Evolutionary conservation across 345 rosid genomes (phyloP).

Genomic region (Sisymbrium irio): DNA sequence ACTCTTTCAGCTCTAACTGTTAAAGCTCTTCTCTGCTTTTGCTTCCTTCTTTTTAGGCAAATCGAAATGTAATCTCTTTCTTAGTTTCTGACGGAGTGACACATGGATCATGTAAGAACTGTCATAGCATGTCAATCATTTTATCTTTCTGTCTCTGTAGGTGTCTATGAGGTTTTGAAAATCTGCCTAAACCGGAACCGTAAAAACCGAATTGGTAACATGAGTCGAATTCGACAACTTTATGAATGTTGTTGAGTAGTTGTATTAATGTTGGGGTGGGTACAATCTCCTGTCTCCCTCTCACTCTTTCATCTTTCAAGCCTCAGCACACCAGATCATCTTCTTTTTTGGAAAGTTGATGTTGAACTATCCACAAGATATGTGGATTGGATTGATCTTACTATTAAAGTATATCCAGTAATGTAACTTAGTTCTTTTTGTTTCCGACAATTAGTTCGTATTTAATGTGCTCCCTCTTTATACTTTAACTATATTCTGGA

Average conservation of each 20-base stretch:
- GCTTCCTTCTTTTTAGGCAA: not conserved
- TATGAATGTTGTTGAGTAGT: no score
- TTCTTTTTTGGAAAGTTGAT: no score
- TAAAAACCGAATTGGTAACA: not conserved
- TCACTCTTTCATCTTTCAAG: no score
- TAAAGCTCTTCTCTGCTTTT: constrained; percentile 6
- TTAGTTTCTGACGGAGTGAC: not conserved
- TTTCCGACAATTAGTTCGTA: no score
- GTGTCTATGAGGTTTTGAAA: not conserved
- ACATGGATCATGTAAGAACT: constrained; percentile 13
- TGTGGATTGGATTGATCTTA: no score
- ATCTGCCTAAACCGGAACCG: not conserved
- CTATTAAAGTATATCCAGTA: no score
- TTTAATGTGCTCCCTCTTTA: not conserved
- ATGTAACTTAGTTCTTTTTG: no score
- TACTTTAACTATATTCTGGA: not conserved
- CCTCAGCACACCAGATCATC: no score
- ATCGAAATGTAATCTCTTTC: not conserved
- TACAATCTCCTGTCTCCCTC: no score
- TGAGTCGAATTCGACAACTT: no score
- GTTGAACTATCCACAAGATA: no score
- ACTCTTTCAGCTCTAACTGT: not conserved
- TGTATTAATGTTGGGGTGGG: no score
- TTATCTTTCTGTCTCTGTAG: not conserved
- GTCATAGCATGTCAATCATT: constrained; percentile 2